Conservation (phyloP, 2,329 filamentous ascomycete genomes). For the Cryphonectria radicalis region DNA sequence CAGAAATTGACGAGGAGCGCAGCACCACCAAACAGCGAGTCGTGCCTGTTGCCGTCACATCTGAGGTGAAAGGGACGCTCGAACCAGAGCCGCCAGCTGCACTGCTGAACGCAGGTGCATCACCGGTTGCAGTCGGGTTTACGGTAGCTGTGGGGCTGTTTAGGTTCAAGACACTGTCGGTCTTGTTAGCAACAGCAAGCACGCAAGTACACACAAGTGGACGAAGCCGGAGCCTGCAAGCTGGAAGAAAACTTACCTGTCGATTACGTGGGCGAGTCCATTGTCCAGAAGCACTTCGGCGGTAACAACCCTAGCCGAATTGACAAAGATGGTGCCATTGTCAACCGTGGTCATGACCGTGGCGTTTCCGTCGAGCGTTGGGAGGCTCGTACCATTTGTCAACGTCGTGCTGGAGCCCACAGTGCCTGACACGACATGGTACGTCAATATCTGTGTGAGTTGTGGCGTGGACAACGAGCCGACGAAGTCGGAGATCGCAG, state of each 20-base stretch:
- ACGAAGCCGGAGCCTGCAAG: not conserved
- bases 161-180: conserved; percentile 48
- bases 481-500: conserved; percentile 57
- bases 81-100: conserved; percentile 30
- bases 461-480: conserved; percentile 50
- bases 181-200: not conserved
- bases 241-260: conserved; percentile 39
- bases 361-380: conserved; percentile 49
- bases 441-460: conserved; percentile 59
- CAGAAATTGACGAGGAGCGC: conserved; percentile 19
- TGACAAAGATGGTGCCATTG: conserved; percentile 49
- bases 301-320: conserved; percentile 57
- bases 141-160: conserved; percentile 41
- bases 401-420: conserved; percentile 55
- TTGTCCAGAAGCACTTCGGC: conserved; percentile 60
- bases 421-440: conserved; percentile 64
- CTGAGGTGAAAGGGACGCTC: conserved; percentile 21
- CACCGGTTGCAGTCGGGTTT: conserved; percentile 42
- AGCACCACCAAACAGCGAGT: conserved; percentile 23
- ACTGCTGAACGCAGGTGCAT: conserved; percentile 40
- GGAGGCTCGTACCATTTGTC: conserved; percentile 35
- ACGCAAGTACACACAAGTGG: not conserved
- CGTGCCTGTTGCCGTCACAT: conserved; percentile 3
- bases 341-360: conserved; percentile 49
- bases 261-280: conserved; percentile 62